Evolutionary conservation across 805 yeast species (phyloP).

Genomic region (Candida awuae): DNA sequence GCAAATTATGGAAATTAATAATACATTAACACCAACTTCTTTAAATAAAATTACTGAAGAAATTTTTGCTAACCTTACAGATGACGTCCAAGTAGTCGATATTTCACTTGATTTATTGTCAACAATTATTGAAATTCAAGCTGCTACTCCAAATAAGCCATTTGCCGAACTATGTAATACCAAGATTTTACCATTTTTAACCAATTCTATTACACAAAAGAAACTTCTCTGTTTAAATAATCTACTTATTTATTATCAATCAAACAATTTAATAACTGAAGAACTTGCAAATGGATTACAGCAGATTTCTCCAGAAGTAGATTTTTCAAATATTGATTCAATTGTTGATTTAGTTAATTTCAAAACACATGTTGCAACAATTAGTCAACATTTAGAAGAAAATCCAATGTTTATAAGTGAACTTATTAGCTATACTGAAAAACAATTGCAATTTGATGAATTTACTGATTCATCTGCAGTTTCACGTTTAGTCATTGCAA

Average conservation of each 20-base stretch:
- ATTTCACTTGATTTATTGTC: constrained; percentile 69
- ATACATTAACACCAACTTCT: constrained; percentile 11
- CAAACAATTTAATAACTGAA: constrained; percentile 3
- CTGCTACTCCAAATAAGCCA: constrained; percentile 1
- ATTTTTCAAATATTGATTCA: constrained; percentile 7
- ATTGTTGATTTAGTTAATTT: background rate
- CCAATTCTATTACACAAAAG: constrained; percentile 44
- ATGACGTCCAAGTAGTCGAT: constrained; percentile 53
- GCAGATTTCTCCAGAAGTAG: constrained; percentile 1
- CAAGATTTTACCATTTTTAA: constrained; percentile 28
- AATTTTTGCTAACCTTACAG: constrained; percentile 18
- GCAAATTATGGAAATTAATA: constrained; percentile 26
- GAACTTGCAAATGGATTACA: constrained; percentile 3
- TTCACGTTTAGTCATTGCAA: background rate
- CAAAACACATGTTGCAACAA: background rate
- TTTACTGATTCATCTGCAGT: background rate
- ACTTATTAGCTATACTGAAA: constrained; percentile 16
- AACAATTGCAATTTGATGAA: background rate
- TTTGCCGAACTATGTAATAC: constrained; percentile 22
- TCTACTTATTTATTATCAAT: constrained; percentile 33
- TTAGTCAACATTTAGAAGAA: background rate
- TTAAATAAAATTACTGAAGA: constrained; percentile 14
- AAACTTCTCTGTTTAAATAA: constrained; percentile 66
- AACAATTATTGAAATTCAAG: constrained; percentile 54
- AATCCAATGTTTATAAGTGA: constrained; percentile 14